Conservation (phyloP, 2,329 filamentous ascomycete genomes). For the Fusarium graminum region DNA sequence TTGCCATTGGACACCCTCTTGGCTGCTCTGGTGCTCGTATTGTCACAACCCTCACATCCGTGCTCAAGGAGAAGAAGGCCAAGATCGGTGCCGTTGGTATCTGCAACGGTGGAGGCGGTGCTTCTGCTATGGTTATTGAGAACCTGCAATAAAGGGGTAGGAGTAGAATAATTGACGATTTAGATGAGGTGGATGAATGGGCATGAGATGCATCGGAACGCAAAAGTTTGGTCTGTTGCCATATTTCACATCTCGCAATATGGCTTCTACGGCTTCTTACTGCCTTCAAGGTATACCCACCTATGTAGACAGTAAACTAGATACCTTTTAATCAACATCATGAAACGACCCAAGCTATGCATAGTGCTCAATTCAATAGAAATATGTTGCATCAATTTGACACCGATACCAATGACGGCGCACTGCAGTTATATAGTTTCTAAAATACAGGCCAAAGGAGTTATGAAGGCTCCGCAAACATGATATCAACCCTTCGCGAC, state of each 20-base stretch:
- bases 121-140: constrained; percentile 93
- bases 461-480: constrained; percentile 16
- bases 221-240: constrained; percentile 40
- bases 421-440: constrained; percentile 43
- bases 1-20: constrained; percentile 94
- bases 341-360: constrained; percentile 1
- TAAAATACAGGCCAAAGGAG: constrained; percentile 45
- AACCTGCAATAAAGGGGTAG: constrained; percentile 64
- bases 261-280: constrained; percentile 34
- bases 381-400: constrained; percentile 9
- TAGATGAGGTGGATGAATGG: constrained; percentile 42
- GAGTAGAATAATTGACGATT: constrained; percentile 40
- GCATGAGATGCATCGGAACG: constrained; percentile 34
- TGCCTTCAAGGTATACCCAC: constrained; percentile 37
- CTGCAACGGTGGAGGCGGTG: constrained; percentile 97
- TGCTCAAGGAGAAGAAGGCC: constrained; percentile 89
- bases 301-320: constrained; percentile 34
- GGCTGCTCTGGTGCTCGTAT: constrained; percentile 96
- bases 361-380: neutral
- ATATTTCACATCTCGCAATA: constrained; percentile 35
- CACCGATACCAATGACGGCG: constrained; percentile 27
- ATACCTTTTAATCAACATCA: constrained; percentile 37
- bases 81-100: constrained; percentile 96
- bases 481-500: constrained; percentile 24
- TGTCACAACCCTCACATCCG: constrained; percentile 87